Percentiles rank a stretch among this genome's conserved stretches.
These are phyloP conservation scores for Toxoplasma gondii DNA, from an alignment of 169 alveolate species.

Conservation along the genomic window DNA sequence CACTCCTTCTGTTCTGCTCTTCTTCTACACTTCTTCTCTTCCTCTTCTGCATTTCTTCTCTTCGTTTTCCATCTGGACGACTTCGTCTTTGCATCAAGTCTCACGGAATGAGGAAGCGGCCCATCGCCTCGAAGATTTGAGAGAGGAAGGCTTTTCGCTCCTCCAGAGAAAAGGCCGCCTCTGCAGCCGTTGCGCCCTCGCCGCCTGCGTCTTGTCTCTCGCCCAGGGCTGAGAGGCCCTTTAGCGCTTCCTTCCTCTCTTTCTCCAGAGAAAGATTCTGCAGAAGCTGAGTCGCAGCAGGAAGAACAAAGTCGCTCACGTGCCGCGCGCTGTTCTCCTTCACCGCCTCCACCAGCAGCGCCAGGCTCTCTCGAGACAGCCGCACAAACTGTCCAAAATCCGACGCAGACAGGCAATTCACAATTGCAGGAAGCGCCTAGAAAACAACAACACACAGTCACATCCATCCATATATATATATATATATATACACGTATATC, in stretches of 20 bases:
- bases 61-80: neutral
- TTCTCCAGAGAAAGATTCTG: neutral
- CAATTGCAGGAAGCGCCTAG: constrained; percentile 1
- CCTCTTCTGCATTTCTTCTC: neutral
- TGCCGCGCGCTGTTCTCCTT: constrained; percentile 3
- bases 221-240: neutral
- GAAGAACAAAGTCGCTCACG: neutral
- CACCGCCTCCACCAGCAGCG: neutral
- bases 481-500: neutral
- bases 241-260: neutral
- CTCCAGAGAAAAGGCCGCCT: neutral
- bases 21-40: neutral
- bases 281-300: neutral
- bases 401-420: neutral
- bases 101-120: neutral
- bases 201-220: neutral
- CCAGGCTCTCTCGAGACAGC: neutral
- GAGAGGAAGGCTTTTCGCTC: neutral
- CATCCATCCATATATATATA: neutral
- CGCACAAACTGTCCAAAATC: neutral
- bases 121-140: constrained; percentile 14
- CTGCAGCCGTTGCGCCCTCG: neutral
- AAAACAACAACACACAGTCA: neutral
- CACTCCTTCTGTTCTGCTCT: too few relatives aligned
- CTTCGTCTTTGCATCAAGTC: too few relatives aligned